Base-by-base conservation (phyloP, 768 basidiomycete species). In the Scleroderma bovista region DNA sequence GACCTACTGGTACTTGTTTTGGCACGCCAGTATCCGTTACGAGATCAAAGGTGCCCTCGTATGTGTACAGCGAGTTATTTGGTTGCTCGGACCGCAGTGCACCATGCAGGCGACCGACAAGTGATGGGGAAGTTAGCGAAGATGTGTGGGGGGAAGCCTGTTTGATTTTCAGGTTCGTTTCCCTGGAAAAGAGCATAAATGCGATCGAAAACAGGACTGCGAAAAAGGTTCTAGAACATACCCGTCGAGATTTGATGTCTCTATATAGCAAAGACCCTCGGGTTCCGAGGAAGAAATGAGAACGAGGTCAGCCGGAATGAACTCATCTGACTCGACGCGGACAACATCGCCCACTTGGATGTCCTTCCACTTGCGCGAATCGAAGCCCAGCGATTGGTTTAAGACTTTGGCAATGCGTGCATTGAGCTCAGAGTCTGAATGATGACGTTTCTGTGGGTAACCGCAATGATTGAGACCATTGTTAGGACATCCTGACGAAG, bases 151-250 rank as follows among this genome's bases (percentile, higher is more conserved):
- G 73, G 3, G 88, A 88, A 0, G 90, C 90, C 69, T 99, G 93
- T 63, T 99, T 99, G 69, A 99, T 98, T 74, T 98, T 99, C 58
- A 99, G 78, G 62, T 98, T 98, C 4, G 96, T 99, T 72, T 98
- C 96, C 22, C 93, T 93, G 58, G 1, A 11, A 11, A 20, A 15
- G 41, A 1, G 7, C 48, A 26, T 59, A 52, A 44, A 1, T 15
- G 29, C 32, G 22, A 9, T 29, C 26, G 9, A 29, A 2, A 1
- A 13, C 3, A 3, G 19, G 1, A 51, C 47, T 44, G 37, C 12
- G 16, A 29, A n/a, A 5, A 8, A 39, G 15, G 22, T 26, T 19
- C 11, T 15, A 36, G 33, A 15, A 57, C 71, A 57, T 74, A 94
- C 93, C 95, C 96, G 60, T 99, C 96, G 23, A 99, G 77, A 66